Conservation (phyloP, 176 grass and related monocot genomes). For the Miscanthus lutarioriparius region DNA sequence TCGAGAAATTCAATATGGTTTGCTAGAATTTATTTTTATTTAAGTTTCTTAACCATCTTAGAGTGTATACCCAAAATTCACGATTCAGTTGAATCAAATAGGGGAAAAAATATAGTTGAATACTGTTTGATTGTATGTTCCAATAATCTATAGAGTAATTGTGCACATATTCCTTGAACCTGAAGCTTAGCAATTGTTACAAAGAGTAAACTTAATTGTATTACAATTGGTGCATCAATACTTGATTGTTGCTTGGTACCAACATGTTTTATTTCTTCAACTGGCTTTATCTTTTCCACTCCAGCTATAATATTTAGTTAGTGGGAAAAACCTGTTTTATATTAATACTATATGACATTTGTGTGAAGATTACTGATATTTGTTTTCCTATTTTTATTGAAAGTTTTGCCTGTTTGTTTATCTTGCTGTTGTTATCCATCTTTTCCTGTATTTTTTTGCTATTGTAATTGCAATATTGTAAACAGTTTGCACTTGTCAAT, state of each 20-base stretch:
- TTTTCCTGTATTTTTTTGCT: slow-evolving; percentile 15
- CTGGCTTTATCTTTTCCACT: background rate
- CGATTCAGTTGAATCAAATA: background rate
- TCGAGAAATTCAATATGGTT: background rate
- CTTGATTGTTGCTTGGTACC: too few relatives aligned
- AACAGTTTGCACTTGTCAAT: slow-evolving; percentile 22
- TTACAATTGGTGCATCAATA: background rate
- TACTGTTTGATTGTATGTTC: slow-evolving; percentile 12
- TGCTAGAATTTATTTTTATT: background rate
- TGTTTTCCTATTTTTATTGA: background rate
- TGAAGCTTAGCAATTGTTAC: background rate
- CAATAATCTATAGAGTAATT: background rate
- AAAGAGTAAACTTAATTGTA: slow-evolving; percentile 4
- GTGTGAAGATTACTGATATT: background rate
- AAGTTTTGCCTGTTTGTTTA: slow-evolving; percentile 3
- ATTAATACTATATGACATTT: background rate
- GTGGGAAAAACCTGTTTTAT: background rate
- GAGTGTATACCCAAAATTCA: background rate
- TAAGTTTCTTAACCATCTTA: background rate
- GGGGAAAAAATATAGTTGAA: background rate
- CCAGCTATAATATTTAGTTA: background rate
- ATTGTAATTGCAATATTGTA: slow-evolving; percentile 30
- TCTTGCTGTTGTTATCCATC: background rate
- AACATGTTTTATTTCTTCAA: background rate
- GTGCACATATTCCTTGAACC: background rate